Percentiles rank a stretch among this genome's conserved stretches.
These are phyloP conservation scores for Penstemon barbatus DNA, from an alignment of 257 asterid species.

Conservation along the genomic window DNA sequence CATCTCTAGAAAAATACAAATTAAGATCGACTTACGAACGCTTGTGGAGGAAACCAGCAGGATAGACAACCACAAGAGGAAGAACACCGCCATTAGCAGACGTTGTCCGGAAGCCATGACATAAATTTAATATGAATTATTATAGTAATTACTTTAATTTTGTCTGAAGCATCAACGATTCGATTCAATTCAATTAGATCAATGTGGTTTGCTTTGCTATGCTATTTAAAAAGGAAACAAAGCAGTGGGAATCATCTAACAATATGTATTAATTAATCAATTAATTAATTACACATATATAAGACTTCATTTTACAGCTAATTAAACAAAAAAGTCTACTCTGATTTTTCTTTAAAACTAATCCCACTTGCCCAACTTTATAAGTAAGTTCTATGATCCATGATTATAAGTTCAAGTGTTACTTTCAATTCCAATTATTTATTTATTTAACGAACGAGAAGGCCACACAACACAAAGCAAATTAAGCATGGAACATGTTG, in stretches of 20 bases:
- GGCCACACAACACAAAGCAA: neutral
- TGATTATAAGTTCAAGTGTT: constrained; percentile 19
- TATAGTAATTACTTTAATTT: neutral
- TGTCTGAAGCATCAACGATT: neutral
- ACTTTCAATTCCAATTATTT: constrained; percentile 1
- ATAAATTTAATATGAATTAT: too few species aligned
- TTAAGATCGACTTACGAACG: constrained; percentile 24
- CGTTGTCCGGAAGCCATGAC: constrained; percentile 34
- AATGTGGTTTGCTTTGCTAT: constrained; percentile 18
- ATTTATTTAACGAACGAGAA: too few species aligned
- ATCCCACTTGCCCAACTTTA: constrained; percentile 32
- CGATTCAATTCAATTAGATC: neutral
- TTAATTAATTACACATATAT: neutral
- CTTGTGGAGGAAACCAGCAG: constrained; percentile 27
- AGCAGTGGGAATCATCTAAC: neutral
- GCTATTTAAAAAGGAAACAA: constrained; percentile 8
- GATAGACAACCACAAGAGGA: constrained; percentile 17
- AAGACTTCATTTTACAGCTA: constrained; percentile 26
- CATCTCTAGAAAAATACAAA: neutral
- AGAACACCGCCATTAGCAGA: constrained; percentile 30
- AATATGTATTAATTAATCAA: neutral
- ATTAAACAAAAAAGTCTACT: constrained; percentile 35
- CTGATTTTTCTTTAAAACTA: neutral
- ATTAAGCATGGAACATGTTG: too few species aligned
- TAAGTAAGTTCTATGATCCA: too few species aligned